Evolutionary conservation across 2,329 filamentous ascomycete genomes (phyloP).

Genomic region (Fusarium floridanum): DNA sequence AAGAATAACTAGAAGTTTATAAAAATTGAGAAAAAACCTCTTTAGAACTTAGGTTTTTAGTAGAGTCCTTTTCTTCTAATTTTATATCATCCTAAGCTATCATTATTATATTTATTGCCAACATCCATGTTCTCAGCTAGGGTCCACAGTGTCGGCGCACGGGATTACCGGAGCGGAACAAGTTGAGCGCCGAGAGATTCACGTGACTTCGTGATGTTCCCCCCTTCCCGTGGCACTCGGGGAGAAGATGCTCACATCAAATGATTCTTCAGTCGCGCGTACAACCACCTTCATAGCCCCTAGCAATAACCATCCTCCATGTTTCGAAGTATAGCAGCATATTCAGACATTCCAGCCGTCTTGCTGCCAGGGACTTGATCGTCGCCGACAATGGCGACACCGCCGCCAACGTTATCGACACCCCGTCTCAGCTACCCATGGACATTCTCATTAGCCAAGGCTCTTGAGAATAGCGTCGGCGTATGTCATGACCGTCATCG

Average conservation of each 20-base stretch:
- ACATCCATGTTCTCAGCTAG: background rate
- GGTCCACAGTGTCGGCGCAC: background rate
- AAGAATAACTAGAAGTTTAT: background rate
- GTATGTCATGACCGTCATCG: background rate
- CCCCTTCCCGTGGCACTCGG: background rate
- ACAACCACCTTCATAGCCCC: background rate
- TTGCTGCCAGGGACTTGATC: background rate
- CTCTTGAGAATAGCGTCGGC: background rate
- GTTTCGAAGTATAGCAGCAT: background rate
- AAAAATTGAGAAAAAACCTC: background rate
- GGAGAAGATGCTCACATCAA: background rate
- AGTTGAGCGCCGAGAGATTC: background rate
- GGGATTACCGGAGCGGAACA: background rate
- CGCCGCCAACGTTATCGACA: slow-evolving; percentile 2
- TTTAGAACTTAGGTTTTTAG: background rate
- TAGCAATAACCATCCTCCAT: background rate
- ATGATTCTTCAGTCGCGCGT: background rate
- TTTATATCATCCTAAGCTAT: background rate
- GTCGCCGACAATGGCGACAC: background rate
- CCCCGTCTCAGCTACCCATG: background rate
- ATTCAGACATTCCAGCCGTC: background rate
- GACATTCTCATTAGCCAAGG: background rate
- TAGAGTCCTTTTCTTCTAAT: background rate
- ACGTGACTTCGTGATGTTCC: background rate
- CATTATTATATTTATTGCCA: background rate